phyloP scores from a whole-genome alignment of 2,329 filamentous ascomycete genomes.

The Phialemoniopsis sp. region DNA sequence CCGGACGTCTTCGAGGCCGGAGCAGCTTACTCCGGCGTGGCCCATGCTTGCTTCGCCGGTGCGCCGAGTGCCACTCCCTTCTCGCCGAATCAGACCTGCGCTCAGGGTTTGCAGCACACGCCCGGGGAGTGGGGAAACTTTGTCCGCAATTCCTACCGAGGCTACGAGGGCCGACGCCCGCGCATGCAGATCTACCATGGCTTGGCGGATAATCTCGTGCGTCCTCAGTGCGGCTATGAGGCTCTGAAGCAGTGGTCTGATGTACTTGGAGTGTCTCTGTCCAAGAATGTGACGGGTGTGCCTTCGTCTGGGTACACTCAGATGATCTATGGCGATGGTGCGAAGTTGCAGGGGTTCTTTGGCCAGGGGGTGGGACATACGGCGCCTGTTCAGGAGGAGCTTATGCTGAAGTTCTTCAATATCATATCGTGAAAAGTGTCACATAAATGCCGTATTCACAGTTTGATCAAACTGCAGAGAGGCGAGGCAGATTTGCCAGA shows the following conservation, averaged over 20 bases:
- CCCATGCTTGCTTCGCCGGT: conserved; percentile 42
- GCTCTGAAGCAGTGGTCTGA: conserved; percentile 25
- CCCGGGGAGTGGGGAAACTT: conserved; percentile 43
- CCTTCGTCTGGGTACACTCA: conserved; percentile 20
- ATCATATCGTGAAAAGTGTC: too few relatives aligned
- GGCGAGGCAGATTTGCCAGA: too few relatives aligned
- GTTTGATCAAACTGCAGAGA: too few relatives aligned
- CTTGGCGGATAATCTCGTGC: conserved; percentile 33
- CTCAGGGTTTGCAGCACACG: conserved; percentile 16
- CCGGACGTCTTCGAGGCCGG: conserved; percentile 42
- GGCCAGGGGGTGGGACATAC: conserved; percentile 20
- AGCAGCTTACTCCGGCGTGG: conserved; percentile 36
- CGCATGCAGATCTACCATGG: conserved; percentile 57
- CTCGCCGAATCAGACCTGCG: conserved; percentile 3
- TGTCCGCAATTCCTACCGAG: conserved; percentile 41
- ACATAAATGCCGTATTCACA: too few relatives aligned
- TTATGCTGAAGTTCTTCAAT: conserved; percentile 17
- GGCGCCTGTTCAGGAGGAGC: conserved; percentile 19
- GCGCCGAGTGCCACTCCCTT: conserved; percentile 38
- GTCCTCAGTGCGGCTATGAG: conserved; percentile 15
- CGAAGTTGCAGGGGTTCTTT: conserved; percentile 21
- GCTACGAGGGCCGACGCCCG: conserved; percentile 44
- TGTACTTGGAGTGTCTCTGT: conserved; percentile 15
- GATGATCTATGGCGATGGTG: conserved; percentile 23
- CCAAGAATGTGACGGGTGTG: conserved; percentile 15